Base-by-base conservation (phyloP, 1,284 basidiomycete genomes). In the Fomitiporia mediterranea region DNA sequence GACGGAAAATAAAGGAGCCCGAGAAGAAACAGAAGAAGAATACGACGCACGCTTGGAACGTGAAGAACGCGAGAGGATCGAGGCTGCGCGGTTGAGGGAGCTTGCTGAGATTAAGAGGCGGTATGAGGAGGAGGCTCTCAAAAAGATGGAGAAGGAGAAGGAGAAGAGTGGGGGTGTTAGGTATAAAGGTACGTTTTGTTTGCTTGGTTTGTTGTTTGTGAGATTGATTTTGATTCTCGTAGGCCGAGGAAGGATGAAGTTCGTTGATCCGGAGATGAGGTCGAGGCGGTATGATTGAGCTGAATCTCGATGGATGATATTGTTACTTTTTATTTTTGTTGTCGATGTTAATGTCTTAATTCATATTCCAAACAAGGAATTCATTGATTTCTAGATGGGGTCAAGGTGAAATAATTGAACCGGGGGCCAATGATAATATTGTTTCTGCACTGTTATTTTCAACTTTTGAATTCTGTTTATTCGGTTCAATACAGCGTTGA, bases 171-270 rank as follows among this genome's bases (percentile, higher is more conserved):
- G 48, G 48, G 80, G 79, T 3, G 74, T 87, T 6, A 72, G 83
- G 56, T 83, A 85, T 66, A 87, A 87, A 72, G 84, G 84, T 75
- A 53, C 7, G 68, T 57, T 60, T 32, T 51, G 17, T 23, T 42
- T 8, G n/a, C 8, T 42, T 13, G 3, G n/a, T 15, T 8, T 25
- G 21, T n/a, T 2, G 40, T 19, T 11, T 17, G 21, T 2, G 39
- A n/a, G 8, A 35, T 37, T 50, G 4, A 46, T 21, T 25, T n/a
- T n/a, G n/a, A n/a, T n/a, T 39, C 47, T 28, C 56, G 4, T 51
- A 82, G 81, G 81, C 15, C 77, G 83, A 32, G 83, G 83, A 42
- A 70, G 80, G 58, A 86, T 86, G 84, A 83, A 84, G 62, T 86
- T 74, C 61, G 66, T 84, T 39, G 84, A 86, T 65, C 83, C 83